Evolutionary conservation across 345 rosid genomes (phyloP), one percentile per base, ranked within the genome.

Genomic region (Eucalyptus lansdowneana): DNA sequence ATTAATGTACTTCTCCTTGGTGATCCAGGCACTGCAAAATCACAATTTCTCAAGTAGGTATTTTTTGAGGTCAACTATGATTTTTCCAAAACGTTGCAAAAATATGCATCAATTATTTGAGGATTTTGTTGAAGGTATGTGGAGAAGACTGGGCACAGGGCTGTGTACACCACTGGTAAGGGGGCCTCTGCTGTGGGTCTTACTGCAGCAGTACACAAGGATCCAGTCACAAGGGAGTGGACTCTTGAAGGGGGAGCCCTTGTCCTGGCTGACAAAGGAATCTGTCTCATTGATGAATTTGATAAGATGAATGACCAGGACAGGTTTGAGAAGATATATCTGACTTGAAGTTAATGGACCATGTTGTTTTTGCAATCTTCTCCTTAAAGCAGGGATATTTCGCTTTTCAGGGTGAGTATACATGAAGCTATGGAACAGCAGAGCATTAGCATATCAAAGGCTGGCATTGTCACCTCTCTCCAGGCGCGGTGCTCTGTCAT

Each of bases 391-490:
- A 37, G 58, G 45, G 31, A 24, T 11, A 13, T 86, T 67, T 42
- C 21, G 7, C 34, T 25, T 80, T 83, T 90, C 94, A 98, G 99
- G 96, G 99, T 98, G 93, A 98, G 99, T 89, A 98, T 98, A 89
- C 99, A 98, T 89, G 99, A 97, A 94, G 99, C 99, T 81, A 98
- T 98, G 99, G 99, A 98, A 93, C 99, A 98, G 89, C 99, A 98
- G 92, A 98, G 99, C 91, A 98, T 98, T 25, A 98, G 99, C 94
- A 98, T 98, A 92, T 98, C 99, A 7, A 98, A 98, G 92, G 99
- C 99, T 83, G 98, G 99, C 51, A 98, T 98, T 42, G 98, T 98
- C 88, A 98, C 99, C 88, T 98, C 99, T 91, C 99, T 98, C 53
- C 99, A 98, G 93, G 99, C 99, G 80, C 97, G 99, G 10, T 98